Evolutionary conservation across 441 rosid species (phyloP).

Genomic region (Erodium trifolium): DNA sequence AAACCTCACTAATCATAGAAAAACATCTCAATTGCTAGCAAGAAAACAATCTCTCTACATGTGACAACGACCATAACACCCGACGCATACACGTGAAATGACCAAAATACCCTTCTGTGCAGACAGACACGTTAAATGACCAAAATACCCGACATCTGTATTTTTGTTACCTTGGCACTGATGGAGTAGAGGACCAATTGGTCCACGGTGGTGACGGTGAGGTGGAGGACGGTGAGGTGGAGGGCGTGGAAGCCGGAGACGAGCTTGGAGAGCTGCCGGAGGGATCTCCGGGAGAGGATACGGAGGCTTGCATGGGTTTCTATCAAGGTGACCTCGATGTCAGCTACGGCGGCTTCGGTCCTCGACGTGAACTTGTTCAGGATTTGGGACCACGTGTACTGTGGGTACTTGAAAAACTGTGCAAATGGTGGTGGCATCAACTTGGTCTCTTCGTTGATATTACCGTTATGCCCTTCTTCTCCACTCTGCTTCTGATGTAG

Average conservation of each 20-base stretch:
- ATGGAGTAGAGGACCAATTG: constrained; percentile 62
- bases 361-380: constrained; percentile 37
- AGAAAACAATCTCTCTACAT: no score
- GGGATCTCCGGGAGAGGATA: constrained; percentile 47
- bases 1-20: no score
- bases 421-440: constrained; percentile 31
- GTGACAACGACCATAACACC: no score
- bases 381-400: constrained; percentile 42
- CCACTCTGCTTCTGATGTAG: background rate
- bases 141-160: no score
- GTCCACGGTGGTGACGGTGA: constrained; percentile 53
- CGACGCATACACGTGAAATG: no score
- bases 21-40: no score
- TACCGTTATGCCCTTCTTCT: no score
- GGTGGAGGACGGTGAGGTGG: constrained; percentile 67
- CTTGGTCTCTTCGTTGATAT: no score
- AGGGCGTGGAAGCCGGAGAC: constrained; percentile 59
- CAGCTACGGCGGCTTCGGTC: constrained; percentile 41
- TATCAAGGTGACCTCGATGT: constrained; percentile 70
- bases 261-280: constrained; percentile 47
- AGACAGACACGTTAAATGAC: no score
- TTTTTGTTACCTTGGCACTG: constrained; percentile 59
- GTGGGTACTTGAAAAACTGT: constrained; percentile 46
- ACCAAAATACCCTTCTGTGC: no score
- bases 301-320: constrained; percentile 76